Conservation (phyloP, 1,284 basidiomycete species). For the Xanthoconium separans region DNA sequence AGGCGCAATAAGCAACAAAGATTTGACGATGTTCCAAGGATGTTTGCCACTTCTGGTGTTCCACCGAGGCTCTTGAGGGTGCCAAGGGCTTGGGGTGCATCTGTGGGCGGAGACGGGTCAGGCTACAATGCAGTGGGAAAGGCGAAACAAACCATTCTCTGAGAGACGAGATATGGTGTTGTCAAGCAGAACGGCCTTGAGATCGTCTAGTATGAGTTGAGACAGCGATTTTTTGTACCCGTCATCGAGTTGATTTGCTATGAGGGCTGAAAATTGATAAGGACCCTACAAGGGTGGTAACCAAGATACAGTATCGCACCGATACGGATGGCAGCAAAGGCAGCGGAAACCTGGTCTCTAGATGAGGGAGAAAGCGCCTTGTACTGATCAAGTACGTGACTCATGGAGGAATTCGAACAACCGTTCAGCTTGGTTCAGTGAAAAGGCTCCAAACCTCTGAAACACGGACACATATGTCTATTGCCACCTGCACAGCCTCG, state of each 20-base stretch:
- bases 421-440: neutral
- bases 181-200: constrained; percentile 40
- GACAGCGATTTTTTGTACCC: constrained; percentile 49
- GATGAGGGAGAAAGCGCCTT: constrained; percentile 16
- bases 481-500: constrained; percentile 20
- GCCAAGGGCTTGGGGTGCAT: constrained; percentile 61
- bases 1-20: constrained; percentile 53
- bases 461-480: neutral
- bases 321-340: constrained; percentile 12
- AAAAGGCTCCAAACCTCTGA: neutral
- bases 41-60: constrained; percentile 64
- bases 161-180: constrained; percentile 46
- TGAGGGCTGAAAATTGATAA: constrained; percentile 14
- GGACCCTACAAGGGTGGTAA: constrained; percentile 1
- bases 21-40: constrained; percentile 55
- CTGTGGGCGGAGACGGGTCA: constrained; percentile 34
- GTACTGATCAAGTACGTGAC: constrained; percentile 17
- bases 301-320: constrained; percentile 14
- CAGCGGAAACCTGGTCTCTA: constrained; percentile 1
- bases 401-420: constrained; percentile 15
- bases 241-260: constrained; percentile 29
- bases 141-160: constrained; percentile 45
- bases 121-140: constrained; percentile 9
- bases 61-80: constrained; percentile 78
- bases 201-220: constrained; percentile 58